Conservation (phyloP, 2,329 filamentous ascomycete genomes). For the Monosporascus sp. region DNA sequence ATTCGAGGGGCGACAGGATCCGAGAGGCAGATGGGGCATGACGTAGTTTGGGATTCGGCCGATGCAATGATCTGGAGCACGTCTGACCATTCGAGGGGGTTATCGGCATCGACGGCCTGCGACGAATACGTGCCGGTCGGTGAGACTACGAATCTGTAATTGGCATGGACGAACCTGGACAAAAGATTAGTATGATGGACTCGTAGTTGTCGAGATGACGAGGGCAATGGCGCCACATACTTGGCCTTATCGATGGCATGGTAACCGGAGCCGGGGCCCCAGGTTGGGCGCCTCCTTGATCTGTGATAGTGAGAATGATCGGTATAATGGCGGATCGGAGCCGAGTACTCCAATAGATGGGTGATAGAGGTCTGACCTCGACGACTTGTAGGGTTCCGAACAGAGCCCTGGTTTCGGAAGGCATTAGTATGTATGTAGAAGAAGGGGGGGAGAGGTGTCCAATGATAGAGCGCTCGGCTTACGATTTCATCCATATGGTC, state of each 20-base stretch:
- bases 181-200: slow-evolving; percentile 6
- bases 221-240: slow-evolving; percentile 36
- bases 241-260: slow-evolving; percentile 87
- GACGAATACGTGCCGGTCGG: slow-evolving; percentile 72
- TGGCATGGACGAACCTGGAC: slow-evolving; percentile 81
- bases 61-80: slow-evolving; percentile 91
- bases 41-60: slow-evolving; percentile 77
- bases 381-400: slow-evolving; percentile 57
- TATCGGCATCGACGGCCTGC: slow-evolving; percentile 80
- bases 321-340: slow-evolving; percentile 67
- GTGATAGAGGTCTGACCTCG: slow-evolving; percentile 96
- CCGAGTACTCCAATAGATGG: slow-evolving; percentile 86
- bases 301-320: slow-evolving; percentile 47
- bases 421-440: slow-evolving; percentile 13
- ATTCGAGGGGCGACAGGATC: slow-evolving; percentile 91
- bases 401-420: slow-evolving; percentile 32
- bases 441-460: not conserved
- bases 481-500: slow-evolving; percentile 78
- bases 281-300: slow-evolving; percentile 64
- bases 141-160: slow-evolving; percentile 93
- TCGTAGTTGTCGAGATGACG: not conserved
- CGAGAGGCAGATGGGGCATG: slow-evolving; percentile 91
- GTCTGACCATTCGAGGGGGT: slow-evolving; percentile 83
- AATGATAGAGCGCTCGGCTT: slow-evolving; percentile 26
- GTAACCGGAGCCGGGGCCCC: slow-evolving; percentile 83